Percentiles rank a stretch among this genome's conserved stretches.
Evolutionary conservation across 2,329 filamentous ascomycete species (phyloP).

Genomic region (Apiospora phragmitis): DNA sequence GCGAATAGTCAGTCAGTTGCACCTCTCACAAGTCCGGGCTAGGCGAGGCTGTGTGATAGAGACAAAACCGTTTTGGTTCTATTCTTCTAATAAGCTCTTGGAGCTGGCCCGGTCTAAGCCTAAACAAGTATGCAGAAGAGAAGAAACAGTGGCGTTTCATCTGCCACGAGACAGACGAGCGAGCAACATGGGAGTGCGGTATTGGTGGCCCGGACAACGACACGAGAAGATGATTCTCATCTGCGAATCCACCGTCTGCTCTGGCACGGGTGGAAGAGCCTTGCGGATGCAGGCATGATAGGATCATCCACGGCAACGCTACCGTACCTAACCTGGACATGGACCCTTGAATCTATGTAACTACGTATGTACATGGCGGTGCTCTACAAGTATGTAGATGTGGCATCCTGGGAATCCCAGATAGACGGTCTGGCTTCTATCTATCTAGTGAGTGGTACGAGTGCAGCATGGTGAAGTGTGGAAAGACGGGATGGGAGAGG

Average conservation of each 20-base stretch:
- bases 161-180: background rate
- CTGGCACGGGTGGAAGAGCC: background rate
- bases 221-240: background rate
- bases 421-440: background rate
- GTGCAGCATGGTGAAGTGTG: background rate
- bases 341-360: background rate
- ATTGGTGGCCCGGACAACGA: background rate
- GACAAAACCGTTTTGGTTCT: conserved; percentile 7
- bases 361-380: background rate
- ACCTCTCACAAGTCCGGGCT: background rate
- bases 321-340: background rate
- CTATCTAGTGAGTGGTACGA: background rate
- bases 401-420: background rate
- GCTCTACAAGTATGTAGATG: background rate
- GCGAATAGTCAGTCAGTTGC: background rate
- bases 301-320: conserved; percentile 8
- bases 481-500: background rate
- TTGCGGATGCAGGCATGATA: background rate
- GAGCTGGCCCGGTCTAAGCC: conserved; percentile 1
- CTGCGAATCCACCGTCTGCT: background rate
- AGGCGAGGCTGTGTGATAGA: conserved; percentile 3
- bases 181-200: background rate
- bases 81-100: background rate
- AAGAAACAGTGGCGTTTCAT: conserved; percentile 3
- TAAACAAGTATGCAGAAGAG: background rate